Percentiles rank a stretch among this genome's conserved stretches.
Conservation (phyloP, 208 protist genomes). For the Leishmania braziliensis region DNA sequence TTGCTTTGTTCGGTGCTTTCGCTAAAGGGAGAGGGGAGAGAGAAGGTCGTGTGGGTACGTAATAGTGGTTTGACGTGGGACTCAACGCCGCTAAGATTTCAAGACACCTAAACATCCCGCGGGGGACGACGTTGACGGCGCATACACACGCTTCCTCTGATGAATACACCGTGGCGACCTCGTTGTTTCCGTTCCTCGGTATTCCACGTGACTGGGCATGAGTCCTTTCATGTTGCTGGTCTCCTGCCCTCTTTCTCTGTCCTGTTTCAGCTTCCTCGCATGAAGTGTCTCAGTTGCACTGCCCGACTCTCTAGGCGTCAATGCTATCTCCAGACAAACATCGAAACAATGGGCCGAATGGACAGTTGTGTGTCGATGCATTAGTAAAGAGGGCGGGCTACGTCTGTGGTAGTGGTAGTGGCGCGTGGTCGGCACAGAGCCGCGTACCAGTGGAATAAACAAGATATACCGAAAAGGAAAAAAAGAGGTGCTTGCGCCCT, state of each 20-base stretch:
- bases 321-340: background rate
- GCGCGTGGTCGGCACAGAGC: background rate
- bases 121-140: background rate
- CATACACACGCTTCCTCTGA: background rate
- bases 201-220: background rate
- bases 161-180: background rate
- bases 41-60: background rate
- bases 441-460: background rate
- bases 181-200: background rate
- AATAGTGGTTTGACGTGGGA: background rate
- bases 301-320: background rate
- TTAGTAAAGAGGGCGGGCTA: background rate
- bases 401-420: background rate
- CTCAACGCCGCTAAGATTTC: background rate
- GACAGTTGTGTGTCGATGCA: background rate
- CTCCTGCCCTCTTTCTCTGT: background rate
- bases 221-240: background rate
- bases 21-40: too few relatives aligned
- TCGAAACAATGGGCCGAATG: background rate
- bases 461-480: background rate
- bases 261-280: background rate
- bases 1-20: too few relatives aligned
- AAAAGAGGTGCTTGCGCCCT: background rate
- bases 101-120: background rate
- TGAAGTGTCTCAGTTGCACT: background rate